Evolutionary conservation across 1,139 yeast genomes (phyloP), one percentile per base, ranked within the genome.

Genomic region (Pichia terricola): DNA sequence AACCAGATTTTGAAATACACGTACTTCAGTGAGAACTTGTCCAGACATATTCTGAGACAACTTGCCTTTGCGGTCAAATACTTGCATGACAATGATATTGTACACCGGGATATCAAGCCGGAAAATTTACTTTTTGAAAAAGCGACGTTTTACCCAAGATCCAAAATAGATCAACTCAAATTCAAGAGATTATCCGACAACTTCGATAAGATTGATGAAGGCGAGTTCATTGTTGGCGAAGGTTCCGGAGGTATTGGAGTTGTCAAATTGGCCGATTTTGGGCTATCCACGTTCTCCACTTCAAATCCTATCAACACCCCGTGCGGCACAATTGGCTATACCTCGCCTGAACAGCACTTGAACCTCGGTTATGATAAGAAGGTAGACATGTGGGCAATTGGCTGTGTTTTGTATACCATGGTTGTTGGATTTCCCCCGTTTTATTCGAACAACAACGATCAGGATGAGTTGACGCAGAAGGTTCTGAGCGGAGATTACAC

Each of bases 361-460:
- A 79, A 76, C 55, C 11, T 34, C 11, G 35, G 35, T 10, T 34
- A 34, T 34, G 35, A 34, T 34, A 87, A 85, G 66, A 76, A 88
- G 41, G 97, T 89, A 25, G 97, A 89, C 61, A 83, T 89, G 77
- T 89, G 96, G 96, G 94, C 95, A 4, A 67, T 89, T 44, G 97
- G 97, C 7, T 76, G 81, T 63, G 81, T 76, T 2, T 64, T 76
- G 50, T 76, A 76, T 55, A 76, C 81, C 3, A 64, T 76, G 50
- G 68, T 76, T 49, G 77, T 80, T 60, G 81, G 81, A 4, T 76
- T 76, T 55, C 81, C 81, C 2, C 81, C 81, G 22, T 76, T 76
- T 53, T 76, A 76, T 55, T 79, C 77, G 47, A 79, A 73, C 53
- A 57, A 56, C 36, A 61, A 58, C 46, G 66, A 78, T 45, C 71